These are phyloP conservation scores for Sphenostylis stenocarpa DNA, from an alignment of 306 rosid genomes.

Conservation along the genomic window DNA sequence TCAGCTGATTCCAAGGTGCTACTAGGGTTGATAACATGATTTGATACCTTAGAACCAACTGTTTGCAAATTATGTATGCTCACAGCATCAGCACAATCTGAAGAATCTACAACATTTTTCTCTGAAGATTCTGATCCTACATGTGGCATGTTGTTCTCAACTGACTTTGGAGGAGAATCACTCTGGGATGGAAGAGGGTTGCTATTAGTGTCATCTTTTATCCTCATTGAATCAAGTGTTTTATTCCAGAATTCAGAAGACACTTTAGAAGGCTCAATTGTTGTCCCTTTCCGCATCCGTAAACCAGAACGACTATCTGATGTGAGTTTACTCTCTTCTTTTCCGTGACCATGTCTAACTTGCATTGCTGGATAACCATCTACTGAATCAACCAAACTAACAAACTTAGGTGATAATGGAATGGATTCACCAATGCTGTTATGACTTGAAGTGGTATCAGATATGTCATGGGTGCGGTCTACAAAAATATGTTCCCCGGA, in stretches of 20 bases:
- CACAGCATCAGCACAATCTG: conserved; percentile 36
- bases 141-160: conserved; percentile 24
- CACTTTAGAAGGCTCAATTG: conserved; percentile 36
- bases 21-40: conserved; percentile 33
- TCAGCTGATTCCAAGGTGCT: conserved; percentile 47
- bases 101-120: conserved; percentile 30
- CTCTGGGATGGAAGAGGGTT: conserved; percentile 29
- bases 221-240: conserved; percentile 39
- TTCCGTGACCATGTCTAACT: conserved; percentile 33
- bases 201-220: conserved; percentile 29
- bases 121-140: conserved; percentile 36
- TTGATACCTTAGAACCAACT: conserved; percentile 40
- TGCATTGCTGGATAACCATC: conserved; percentile 41
- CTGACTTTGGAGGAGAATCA: conserved; percentile 38
- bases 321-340: conserved; percentile 33
- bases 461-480: conserved; percentile 41
- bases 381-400: conserved; percentile 58
- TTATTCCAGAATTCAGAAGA: conserved; percentile 64
- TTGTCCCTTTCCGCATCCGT: conserved; percentile 33
- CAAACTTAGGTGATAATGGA: conserved; percentile 78
- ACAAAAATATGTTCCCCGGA: conserved; percentile 50
- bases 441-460: conserved; percentile 31
- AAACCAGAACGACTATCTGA: conserved; percentile 40
- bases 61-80: conserved; percentile 39
- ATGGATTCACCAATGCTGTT: conserved; percentile 32